Evolutionary conservation across 164 flowering plant species (phyloP).

Genomic region (Berberis thunbergii): DNA sequence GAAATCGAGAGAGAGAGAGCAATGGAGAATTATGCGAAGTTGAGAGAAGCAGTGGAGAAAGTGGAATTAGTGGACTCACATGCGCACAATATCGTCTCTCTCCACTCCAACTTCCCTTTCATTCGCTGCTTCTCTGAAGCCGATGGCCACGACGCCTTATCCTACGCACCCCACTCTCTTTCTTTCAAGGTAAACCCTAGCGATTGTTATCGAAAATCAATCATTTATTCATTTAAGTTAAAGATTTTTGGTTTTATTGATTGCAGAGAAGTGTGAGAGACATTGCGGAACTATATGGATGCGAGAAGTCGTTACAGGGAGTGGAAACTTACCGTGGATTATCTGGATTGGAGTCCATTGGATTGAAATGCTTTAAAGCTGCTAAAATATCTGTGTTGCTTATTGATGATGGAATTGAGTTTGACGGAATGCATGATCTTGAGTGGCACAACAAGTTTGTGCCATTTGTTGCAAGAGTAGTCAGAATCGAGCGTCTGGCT

Average conservation of each 20-base stretch:
- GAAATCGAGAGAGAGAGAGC: slow-evolving; percentile 1
- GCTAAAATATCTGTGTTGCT: slow-evolving; percentile 57
- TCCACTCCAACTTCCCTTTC: slow-evolving; percentile 60
- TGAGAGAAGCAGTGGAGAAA: slow-evolving; percentile 48
- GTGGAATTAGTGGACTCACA: slow-evolving; percentile 67
- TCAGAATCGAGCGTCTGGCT: slow-evolving; percentile 73
- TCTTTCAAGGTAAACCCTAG: slow-evolving; percentile 56
- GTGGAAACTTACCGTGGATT: slow-evolving; percentile 46
- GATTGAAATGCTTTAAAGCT: slow-evolving; percentile 53
- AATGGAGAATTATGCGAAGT: slow-evolving; percentile 26
- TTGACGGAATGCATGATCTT: slow-evolving; percentile 60
- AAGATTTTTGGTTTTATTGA: not conserved
- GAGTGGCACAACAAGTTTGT: slow-evolving; percentile 56
- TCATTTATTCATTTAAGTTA: not conserved
- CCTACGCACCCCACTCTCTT: slow-evolving; percentile 50
- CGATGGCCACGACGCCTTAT: slow-evolving; percentile 46
- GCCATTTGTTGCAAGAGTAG: slow-evolving; percentile 56
- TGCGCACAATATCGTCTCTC: slow-evolving; percentile 69
- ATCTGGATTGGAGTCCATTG: slow-evolving; percentile 45
- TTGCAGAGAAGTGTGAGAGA: slow-evolving; percentile 78
- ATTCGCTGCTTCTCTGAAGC: slow-evolving; percentile 70
- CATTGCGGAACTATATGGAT: slow-evolving; percentile 69
- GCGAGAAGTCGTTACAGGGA: slow-evolving; percentile 42
- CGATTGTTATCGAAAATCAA: not conserved
- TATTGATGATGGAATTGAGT: slow-evolving; percentile 77